phyloP scores from a whole-genome alignment of 805 yeast species.

The Starmera quercuum region DNA sequence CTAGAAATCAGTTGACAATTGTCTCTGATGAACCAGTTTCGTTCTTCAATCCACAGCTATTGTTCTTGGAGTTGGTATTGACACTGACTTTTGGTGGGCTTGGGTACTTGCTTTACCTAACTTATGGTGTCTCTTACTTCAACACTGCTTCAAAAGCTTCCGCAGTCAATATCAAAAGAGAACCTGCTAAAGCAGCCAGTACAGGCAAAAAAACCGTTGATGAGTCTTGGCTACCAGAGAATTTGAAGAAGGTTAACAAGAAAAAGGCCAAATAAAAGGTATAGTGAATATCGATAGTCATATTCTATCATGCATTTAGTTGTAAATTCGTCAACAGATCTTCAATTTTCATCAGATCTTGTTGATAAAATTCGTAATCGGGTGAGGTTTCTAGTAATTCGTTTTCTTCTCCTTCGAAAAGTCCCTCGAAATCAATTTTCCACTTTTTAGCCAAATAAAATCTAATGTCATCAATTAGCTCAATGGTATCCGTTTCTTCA shows the following conservation, averaged over 20 bases:
- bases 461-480: slow-evolving; percentile 69
- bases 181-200: slow-evolving; percentile 6
- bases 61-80: slow-evolving; percentile 53
- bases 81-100: slow-evolving; percentile 38
- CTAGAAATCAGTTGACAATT: slow-evolving; percentile 48
- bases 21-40: slow-evolving; percentile 64
- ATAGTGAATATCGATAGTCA: background rate
- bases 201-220: slow-evolving; percentile 24
- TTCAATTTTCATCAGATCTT: slow-evolving; percentile 34
- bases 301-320: slow-evolving; percentile 30
- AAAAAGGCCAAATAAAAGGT: slow-evolving; percentile 17
- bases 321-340: slow-evolving; percentile 28
- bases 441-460: slow-evolving; percentile 38
- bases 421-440: slow-evolving; percentile 22
- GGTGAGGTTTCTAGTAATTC: slow-evolving; percentile 15
- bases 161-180: slow-evolving; percentile 6
- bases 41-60: slow-evolving; percentile 62
- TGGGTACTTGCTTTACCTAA: slow-evolving; percentile 38
- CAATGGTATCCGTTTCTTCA: slow-evolving; percentile 75
- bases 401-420: slow-evolving; percentile 21
- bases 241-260: slow-evolving; percentile 32
- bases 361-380: slow-evolving; percentile 12
- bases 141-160: slow-evolving; percentile 21
- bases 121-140: slow-evolving; percentile 40
- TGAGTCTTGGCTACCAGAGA: slow-evolving; percentile 55